These are phyloP conservation scores for Exophiala calicioides DNA, from an alignment of 2,329 filamentous ascomycete genomes.

Conservation along the genomic window DNA sequence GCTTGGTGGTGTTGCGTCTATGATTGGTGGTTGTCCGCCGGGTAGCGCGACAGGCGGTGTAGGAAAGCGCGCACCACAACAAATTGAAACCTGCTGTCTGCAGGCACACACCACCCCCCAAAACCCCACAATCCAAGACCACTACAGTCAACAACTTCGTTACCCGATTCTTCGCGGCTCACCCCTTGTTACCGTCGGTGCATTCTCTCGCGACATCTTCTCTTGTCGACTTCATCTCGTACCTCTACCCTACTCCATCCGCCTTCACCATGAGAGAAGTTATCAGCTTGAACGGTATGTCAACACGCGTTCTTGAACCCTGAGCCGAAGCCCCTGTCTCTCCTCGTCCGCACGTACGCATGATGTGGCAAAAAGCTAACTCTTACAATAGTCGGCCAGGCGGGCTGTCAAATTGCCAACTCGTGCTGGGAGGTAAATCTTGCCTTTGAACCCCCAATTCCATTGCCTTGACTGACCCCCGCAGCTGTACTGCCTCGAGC, in stretches of 20 bases:
- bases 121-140: conserved; percentile 23
- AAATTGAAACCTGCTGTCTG: conserved; percentile 12
- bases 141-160: conserved; percentile 28
- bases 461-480: conserved; percentile 37
- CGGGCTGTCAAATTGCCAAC: conserved; percentile 99
- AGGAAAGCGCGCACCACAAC: conserved; percentile 25
- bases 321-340: conserved; percentile 20
- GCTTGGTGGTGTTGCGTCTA: too few species aligned
- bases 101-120: conserved; percentile 7
- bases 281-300: conserved; percentile 96
- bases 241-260: conserved; percentile 10
- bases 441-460: conserved; percentile 24
- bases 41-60: conserved; percentile 21
- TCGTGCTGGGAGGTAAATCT: conserved; percentile 98
- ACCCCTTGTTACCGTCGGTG: conserved; percentile 16
- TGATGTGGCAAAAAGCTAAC: conserved; percentile 52
- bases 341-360: conserved; percentile 19
- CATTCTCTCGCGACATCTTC: conserved; percentile 11
- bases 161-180: conserved; percentile 26
- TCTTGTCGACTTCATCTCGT: conserved; percentile 7
- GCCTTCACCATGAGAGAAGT: conserved; percentile 87
- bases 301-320: conserved; percentile 30
- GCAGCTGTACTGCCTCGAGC: conserved; percentile 99
- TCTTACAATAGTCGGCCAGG: conserved; percentile 84
- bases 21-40: conserved; percentile 14